Conservation (phyloP, 768 basidiomycete species). For the Boletus reticulatus region DNA sequence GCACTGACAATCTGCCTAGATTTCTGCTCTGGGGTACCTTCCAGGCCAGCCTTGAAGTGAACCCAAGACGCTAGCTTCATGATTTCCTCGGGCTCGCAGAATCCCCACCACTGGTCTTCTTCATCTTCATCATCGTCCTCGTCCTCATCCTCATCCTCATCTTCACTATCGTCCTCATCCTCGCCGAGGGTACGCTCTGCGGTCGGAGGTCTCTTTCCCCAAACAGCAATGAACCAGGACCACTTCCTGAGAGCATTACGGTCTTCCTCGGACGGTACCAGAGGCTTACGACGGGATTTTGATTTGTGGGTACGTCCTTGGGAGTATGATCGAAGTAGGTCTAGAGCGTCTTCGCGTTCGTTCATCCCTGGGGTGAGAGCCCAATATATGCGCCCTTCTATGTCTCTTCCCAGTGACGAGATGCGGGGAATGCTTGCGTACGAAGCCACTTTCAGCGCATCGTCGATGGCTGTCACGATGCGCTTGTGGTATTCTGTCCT, state of each 20-base stretch:
- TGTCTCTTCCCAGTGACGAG: conserved; percentile 62
- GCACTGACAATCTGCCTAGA: background rate
- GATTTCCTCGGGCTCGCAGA: conserved; percentile 65
- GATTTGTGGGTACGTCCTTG: conserved; percentile 31
- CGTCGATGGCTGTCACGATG: conserved; percentile 49
- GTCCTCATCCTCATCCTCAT: conserved; percentile 28
- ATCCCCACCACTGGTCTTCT: conserved; percentile 71
- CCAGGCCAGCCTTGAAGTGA: conserved; percentile 44
- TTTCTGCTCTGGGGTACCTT: conserved; percentile 18
- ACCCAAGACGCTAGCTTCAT: conserved; percentile 66
- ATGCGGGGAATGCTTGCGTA: conserved; percentile 53
- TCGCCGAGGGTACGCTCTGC: conserved; percentile 26
- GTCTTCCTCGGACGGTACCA: conserved; percentile 44
- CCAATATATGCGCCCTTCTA: conserved; percentile 67
- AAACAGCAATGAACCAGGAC: conserved; percentile 78
- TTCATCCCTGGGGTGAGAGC: conserved; percentile 56
- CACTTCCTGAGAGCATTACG: conserved; percentile 55
- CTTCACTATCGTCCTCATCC: conserved; percentile 26
- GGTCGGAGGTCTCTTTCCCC: conserved; percentile 52
- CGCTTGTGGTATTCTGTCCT: conserved; percentile 49
- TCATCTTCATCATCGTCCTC: conserved; percentile 22
- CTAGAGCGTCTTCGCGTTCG: conserved; percentile 53
- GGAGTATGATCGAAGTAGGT: conserved; percentile 19
- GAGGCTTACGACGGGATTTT: conserved; percentile 40
- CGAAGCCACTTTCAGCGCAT: conserved; percentile 48